phyloP scores from a whole-genome alignment of 192 early-diverging fungal species.

The Chytriomyces hyalinus region DNA sequence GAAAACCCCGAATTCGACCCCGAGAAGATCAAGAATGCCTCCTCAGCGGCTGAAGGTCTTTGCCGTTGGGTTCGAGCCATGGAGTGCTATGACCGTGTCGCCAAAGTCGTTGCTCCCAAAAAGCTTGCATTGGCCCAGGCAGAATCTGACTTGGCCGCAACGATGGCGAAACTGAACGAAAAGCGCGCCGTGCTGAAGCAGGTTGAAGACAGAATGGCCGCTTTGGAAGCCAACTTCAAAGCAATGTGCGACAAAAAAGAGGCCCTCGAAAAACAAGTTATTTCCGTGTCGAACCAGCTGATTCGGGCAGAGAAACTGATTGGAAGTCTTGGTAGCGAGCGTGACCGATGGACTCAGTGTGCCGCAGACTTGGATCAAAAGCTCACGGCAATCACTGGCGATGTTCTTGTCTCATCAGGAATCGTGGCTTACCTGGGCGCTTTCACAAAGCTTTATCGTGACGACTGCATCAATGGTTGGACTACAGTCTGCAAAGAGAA shows the following conservation, averaged over 20 bases:
- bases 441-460: slow-evolving; percentile 64
- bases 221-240: slow-evolving; percentile 61
- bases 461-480: slow-evolving; percentile 62
- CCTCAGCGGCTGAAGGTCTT: slow-evolving; percentile 65
- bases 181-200: slow-evolving; percentile 64
- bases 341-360: slow-evolving; percentile 65
- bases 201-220: slow-evolving; percentile 63
- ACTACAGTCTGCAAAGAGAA: slow-evolving; percentile 47
- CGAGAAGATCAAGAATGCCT: slow-evolving; percentile 66
- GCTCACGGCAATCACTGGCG: slow-evolving; percentile 59
- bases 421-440: slow-evolving; percentile 67
- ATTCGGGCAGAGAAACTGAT: slow-evolving; percentile 67
- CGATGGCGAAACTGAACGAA: slow-evolving; percentile 62
- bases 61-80: slow-evolving; percentile 67
- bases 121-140: slow-evolving; percentile 59
- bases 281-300: slow-evolving; percentile 65
- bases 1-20: slow-evolving; percentile 69
- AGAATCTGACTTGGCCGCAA: slow-evolving; percentile 58
- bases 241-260: slow-evolving; percentile 65
- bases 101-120: slow-evolving; percentile 69
- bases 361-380: slow-evolving; percentile 57
- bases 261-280: slow-evolving; percentile 60
- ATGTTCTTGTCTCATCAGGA: slow-evolving; percentile 64
- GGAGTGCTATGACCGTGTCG: slow-evolving; percentile 64
- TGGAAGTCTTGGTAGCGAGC: slow-evolving; percentile 63